phyloP scores from a whole-genome alignment of 2,329 filamentous ascomycete species.

The Penicillium sp. region DNA sequence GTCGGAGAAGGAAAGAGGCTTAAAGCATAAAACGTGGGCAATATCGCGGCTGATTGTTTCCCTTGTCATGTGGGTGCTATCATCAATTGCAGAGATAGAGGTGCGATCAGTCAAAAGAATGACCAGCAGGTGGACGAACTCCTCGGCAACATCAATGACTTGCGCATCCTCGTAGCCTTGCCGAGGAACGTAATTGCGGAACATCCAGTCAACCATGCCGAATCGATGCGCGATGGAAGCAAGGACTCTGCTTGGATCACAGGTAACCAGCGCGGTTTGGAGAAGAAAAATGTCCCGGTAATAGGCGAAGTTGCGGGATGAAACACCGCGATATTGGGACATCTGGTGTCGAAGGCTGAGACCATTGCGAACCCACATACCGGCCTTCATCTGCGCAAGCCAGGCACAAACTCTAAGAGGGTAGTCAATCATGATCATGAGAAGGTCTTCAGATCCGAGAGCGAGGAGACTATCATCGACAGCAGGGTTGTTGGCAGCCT shows the following conservation, averaged over 20 bases:
- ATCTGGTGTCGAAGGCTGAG: slow-evolving; percentile 95
- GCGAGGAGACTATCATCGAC: slow-evolving; percentile 60
- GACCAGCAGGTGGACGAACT: slow-evolving; percentile 92
- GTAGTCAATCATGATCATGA: slow-evolving; percentile 89
- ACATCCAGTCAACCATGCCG: slow-evolving; percentile 84
- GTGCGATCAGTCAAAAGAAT: slow-evolving; percentile 88
- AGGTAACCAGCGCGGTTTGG: slow-evolving; percentile 86
- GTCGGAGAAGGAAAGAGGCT: slow-evolving; percentile 92
- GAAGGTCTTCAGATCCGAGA: slow-evolving; percentile 70
- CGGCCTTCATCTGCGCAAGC: slow-evolving; percentile 96
- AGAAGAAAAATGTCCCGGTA: slow-evolving; percentile 93
- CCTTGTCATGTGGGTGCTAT: slow-evolving; percentile 57
- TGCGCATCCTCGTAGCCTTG: slow-evolving; percentile 83
- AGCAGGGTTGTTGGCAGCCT: slow-evolving; percentile 54
- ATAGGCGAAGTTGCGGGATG: slow-evolving; percentile 87
- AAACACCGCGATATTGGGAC: slow-evolving; percentile 86
- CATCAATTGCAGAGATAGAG: slow-evolving; percentile 59
- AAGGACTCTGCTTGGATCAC: slow-evolving; percentile 79
- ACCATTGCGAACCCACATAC: slow-evolving; percentile 98
- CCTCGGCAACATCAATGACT: slow-evolving; percentile 90
- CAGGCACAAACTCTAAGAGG: slow-evolving; percentile 92
- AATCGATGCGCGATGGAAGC: slow-evolving; percentile 91
- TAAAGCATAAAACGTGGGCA: slow-evolving; percentile 92
- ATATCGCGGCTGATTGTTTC: slow-evolving; percentile 85
- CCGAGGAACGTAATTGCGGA: slow-evolving; percentile 75